Evolutionary conservation across 331 rosid genomes (phyloP), one percentile per base, ranked within the genome.

Genomic region (Rosa hybrid): DNA sequence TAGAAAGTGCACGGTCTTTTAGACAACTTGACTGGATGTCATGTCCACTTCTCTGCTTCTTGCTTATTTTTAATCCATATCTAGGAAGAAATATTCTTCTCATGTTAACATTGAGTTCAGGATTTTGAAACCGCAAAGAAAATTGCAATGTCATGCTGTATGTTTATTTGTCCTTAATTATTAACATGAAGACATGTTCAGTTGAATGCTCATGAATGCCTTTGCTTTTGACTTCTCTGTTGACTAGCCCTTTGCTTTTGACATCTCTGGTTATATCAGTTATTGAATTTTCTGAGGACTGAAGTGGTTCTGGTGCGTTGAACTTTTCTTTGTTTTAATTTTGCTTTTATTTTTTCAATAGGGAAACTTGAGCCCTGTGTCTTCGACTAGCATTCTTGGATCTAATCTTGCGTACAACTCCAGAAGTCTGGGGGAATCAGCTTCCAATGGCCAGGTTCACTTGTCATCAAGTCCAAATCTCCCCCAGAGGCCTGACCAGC

Each of bases 401-500:
- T 86, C 93, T 56, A 90, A 87, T 84, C 81, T 87, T 79, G 76
- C 85, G 13, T 94, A 90, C 79, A 84, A 84, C 75, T 77, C 83
- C 46, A 84, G 78, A 81, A 89, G 81, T 83, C 89, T 50, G 56
- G 88, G 89, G 1, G 93, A 89, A 42, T 81, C 86, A 12, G 87
- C 86, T 85, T 86, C 91, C 60, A 83, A 88, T 2, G 93, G 89
- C 75, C 97, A 89, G 83, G 83, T 77, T 62, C 81, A 78, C 27
- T 80, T 75, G 77, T 53, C 64, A 41, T 72, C 88, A 54, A 87
- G 41, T 84, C 81, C 81, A 30, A 38, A 54, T 42, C 94, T 92
- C 56, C 97, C 97, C 0, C 94, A 94, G 82, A 87, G 98, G 72
- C 97, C 94, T 14, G 94, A 91, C 75, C 96, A 94, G 76, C 98